These are phyloP conservation scores for Waitea zeae DNA, from an alignment of 1,284 basidiomycete species.

Conservation along the genomic window DNA sequence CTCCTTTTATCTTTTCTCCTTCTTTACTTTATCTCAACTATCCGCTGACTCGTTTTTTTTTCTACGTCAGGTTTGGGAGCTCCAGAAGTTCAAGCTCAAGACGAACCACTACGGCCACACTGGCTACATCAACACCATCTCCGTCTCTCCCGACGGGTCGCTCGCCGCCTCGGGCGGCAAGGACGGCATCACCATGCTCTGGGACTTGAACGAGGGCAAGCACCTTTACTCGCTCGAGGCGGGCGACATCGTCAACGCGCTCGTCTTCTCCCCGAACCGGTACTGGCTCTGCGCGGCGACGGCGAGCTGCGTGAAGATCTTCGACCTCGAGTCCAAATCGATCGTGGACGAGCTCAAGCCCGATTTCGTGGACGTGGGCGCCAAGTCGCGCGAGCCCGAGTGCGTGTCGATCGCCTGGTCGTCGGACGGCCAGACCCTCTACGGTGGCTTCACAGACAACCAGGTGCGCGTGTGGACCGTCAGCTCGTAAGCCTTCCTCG, in stretches of 20 bases:
- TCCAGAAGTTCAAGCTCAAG: constrained; percentile 99
- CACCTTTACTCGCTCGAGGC: constrained; percentile 99
- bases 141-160: constrained; percentile 97
- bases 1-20: constrained; percentile 1
- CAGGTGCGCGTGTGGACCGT: constrained; percentile 88
- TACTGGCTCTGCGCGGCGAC: constrained; percentile 99
- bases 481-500: too few relatives aligned
- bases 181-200: constrained; percentile 99
- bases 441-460: constrained; percentile 90
- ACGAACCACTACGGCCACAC: constrained; percentile 99
- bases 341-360: constrained; percentile 99
- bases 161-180: constrained; percentile 98
- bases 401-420: constrained; percentile 99
- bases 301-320: constrained; percentile 96
- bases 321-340: constrained; percentile 94
- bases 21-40: background rate
- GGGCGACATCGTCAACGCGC: constrained; percentile 95
- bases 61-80: constrained; percentile 98
- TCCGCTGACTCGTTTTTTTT: background rate
- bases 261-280: constrained; percentile 98
- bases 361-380: constrained; percentile 67
- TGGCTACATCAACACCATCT: constrained; percentile 98
- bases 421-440: constrained; percentile 93
- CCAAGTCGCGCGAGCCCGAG: constrained; percentile 79
- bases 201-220: constrained; percentile 99